Evolutionary conservation across 306 rosid genomes (phyloP).

Genomic region (Dicorynia guianensis): DNA sequence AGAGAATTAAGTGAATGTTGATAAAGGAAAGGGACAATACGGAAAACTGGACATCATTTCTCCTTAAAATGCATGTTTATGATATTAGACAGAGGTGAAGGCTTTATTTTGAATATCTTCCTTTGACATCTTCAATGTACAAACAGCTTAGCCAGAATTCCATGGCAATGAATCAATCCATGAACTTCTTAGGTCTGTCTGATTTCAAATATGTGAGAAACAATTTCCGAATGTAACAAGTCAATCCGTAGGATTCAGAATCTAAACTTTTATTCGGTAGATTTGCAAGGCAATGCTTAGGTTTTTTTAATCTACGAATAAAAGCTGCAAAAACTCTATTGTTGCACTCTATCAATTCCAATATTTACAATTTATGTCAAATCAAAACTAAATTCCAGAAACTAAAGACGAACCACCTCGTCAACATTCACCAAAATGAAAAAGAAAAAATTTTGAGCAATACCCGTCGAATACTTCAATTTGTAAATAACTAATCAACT

Average conservation of each 20-base stretch:
- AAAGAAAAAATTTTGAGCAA: conserved; percentile 2
- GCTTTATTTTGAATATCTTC: neutral
- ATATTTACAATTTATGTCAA: conserved; percentile 27
- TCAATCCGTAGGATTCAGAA: neutral
- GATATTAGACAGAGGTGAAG: neutral
- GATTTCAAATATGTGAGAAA: neutral
- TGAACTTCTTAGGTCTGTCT: neutral
- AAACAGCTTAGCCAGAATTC: neutral
- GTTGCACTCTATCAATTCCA: conserved; percentile 1
- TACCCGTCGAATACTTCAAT: neutral
- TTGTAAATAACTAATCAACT: neutral
- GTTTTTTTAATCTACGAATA: neutral
- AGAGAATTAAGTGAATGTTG: neutral
- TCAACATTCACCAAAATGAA: conserved; percentile 5
- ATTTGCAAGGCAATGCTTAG: neutral
- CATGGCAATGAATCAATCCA: neutral
- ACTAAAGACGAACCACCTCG: conserved; percentile 1
- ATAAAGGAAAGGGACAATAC: neutral
- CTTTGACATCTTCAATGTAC: neutral
- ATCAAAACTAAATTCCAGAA: conserved; percentile 25
- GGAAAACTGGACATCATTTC: neutral
- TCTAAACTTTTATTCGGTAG: neutral
- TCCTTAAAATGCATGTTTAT: neutral
- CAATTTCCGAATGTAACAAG: neutral
- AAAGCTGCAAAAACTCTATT: neutral